phyloP scores from a whole-genome alignment of 352 stramenopile genomes.

The Pythium folliculosum region DNA sequence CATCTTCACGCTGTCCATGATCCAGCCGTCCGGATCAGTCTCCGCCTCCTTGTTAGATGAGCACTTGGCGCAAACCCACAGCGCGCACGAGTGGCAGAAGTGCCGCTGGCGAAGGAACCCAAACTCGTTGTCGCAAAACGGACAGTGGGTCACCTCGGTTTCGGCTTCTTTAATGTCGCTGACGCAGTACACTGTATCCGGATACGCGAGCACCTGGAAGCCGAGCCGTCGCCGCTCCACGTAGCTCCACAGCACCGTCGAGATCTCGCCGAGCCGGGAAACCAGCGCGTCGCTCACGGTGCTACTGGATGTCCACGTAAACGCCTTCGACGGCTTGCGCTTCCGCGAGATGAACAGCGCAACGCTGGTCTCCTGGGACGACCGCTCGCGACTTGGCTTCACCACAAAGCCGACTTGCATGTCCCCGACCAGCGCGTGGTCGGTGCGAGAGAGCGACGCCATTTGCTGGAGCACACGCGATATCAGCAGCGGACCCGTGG shows the following conservation, averaged over 20 bases:
- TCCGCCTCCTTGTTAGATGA: constrained; percentile 47
- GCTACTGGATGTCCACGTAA: neutral
- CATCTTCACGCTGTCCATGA: constrained; percentile 43
- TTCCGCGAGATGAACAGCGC: constrained; percentile 5
- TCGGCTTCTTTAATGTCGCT: constrained; percentile 9
- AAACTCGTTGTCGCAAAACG: constrained; percentile 46
- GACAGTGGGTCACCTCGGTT: constrained; percentile 33
- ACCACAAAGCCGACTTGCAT: constrained; percentile 14
- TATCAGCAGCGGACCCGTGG: neutral
- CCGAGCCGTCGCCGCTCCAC: constrained; percentile 58
- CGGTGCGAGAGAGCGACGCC: constrained; percentile 3
- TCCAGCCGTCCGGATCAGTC: constrained; percentile 35
- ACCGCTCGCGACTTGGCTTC: neutral
- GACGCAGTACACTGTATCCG: constrained; percentile 26
- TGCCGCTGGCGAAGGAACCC: constrained; percentile 48
- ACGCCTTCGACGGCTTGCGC: constrained; percentile 7
- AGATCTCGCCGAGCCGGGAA: constrained; percentile 31
- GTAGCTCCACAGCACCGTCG: constrained; percentile 15
- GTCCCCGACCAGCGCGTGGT: constrained; percentile 11
- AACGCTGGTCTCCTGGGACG: constrained; percentile 7
- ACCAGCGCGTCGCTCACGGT: constrained; percentile 45
- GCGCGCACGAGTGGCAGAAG: constrained; percentile 57
- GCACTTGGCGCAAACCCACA: constrained; percentile 62
- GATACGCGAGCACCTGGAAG: constrained; percentile 42
- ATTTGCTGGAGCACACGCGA: constrained; percentile 22